Percentiles rank a stretch among this genome's conserved stretches.
These are phyloP conservation scores for Platismatia glauca DNA, from an alignment of 495 filamentous ascomycete species.

Conservation along the genomic window DNA sequence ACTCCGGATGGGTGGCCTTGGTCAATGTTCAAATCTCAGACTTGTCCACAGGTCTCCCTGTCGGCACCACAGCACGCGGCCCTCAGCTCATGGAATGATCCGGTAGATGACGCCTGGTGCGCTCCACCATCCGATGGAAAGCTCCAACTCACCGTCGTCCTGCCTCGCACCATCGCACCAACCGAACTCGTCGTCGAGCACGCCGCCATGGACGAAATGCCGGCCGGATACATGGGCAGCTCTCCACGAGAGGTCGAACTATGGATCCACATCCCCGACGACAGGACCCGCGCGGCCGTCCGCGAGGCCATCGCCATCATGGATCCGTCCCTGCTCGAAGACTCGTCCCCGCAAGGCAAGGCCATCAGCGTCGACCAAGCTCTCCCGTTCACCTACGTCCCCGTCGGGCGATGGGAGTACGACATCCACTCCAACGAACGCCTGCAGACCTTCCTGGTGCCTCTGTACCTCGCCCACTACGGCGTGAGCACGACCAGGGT, in stretches of 20 bases:
- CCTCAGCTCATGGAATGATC: constrained; percentile 35
- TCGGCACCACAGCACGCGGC: constrained; percentile 20
- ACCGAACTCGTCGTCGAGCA: constrained; percentile 43
- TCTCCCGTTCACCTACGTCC: constrained; percentile 23
- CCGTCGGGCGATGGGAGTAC: constrained; percentile 39
- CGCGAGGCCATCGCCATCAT: not conserved
- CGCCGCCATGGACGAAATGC: constrained; percentile 30
- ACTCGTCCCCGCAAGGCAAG: constrained; percentile 12
- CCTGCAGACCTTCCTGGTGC: constrained; percentile 35
- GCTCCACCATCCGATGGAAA: constrained; percentile 30
- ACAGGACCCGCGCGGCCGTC: not conserved
- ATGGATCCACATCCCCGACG: constrained; percentile 28
- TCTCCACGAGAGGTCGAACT: constrained; percentile 42
- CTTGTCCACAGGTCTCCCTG: not conserved
- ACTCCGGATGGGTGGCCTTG: constrained; percentile 2
- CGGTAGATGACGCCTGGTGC: constrained; percentile 42
- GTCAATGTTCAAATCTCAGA: not conserved
- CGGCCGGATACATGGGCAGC: constrained; percentile 25
- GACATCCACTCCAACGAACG: constrained; percentile 29
- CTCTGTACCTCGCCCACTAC: constrained; percentile 28
- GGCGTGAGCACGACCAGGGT: constrained; percentile 35
- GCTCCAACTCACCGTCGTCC: constrained; percentile 33
- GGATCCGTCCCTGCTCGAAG: not conserved
- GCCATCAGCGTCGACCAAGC: constrained; percentile 2
- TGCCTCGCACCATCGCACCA: constrained; percentile 34